Evolutionary conservation across 352 stramenopile genomes (phyloP), one percentile per base, ranked within the genome.

Genomic region (Globisporangium rhizosaccharum): DNA sequence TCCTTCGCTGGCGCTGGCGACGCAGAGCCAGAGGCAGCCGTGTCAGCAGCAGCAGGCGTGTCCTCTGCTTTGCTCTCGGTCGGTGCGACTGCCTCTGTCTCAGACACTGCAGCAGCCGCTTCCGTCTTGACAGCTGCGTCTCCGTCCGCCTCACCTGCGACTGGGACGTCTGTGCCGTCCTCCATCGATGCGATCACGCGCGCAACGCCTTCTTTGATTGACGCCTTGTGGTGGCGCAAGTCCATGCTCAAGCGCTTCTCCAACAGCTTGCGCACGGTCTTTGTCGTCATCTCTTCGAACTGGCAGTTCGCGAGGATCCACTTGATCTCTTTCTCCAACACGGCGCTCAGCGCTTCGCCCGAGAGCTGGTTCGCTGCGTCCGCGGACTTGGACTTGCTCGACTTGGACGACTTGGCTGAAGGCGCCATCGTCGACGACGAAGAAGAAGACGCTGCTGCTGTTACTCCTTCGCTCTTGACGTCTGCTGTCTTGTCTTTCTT

Each of bases 211-310:
- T 84, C 74, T 60, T 89, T 89, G 44, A 94, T 94, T 11, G 72
- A 75, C 9, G 75, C 67, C 57, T 91, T 91, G 57, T 92, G 79
- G 52, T 86, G 70, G 42, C 76, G 80, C 50, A 94, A 63, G 49
- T 92, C 80, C 63, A 89, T 83, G 0, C 79, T 64, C 2, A 94
- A 66, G 8, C 80, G 79, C 48, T 87, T 68, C 51, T 92, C 79
- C 0, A 94, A 68, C 59, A 88, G 45, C 55, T 90, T 89, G 37
- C 85, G 69, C 50, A 94, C 75, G 10, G 72, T 94, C 57, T 88
- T 88, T 7, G 85, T 94, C 4, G 85, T 94, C 73, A 94, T 88
- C 53, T 90, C 80, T 30, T 94, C 82, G 54, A 92, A 88, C 39
- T 79, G 72, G 51, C 75, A 88, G 49, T 91, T 91, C 3, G 75